Evolutionary conservation across 352 stramenopile species (phyloP).

Genomic region (Phytophthora hibernalis): DNA sequence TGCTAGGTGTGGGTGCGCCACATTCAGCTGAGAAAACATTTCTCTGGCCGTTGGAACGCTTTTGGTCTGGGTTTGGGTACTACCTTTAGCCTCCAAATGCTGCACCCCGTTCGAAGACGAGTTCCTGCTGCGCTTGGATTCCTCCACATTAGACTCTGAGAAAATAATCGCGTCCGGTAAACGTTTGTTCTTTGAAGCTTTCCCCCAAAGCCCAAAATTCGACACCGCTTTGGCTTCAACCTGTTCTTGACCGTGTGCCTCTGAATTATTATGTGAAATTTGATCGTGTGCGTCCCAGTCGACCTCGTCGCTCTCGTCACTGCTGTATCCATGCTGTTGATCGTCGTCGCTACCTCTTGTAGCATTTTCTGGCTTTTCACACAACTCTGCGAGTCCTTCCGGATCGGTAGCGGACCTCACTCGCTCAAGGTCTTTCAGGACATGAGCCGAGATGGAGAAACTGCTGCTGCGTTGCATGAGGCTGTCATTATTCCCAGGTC

Average conservation of each 20-base stretch:
- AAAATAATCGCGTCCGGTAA: constrained; percentile 65
- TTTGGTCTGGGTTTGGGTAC: constrained; percentile 13
- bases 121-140: constrained; percentile 6
- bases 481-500: constrained; percentile 26
- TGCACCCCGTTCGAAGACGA: constrained; percentile 13
- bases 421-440: constrained; percentile 57
- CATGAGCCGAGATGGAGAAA: constrained; percentile 65
- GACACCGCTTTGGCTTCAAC: constrained; percentile 44
- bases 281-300: constrained; percentile 30
- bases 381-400: constrained; percentile 22
- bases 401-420: constrained; percentile 32
- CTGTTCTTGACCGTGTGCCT: constrained; percentile 15
- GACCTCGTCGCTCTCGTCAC: constrained; percentile 34
- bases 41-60: constrained; percentile 33
- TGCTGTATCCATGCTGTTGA: constrained; percentile 31
- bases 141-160: constrained; percentile 16
- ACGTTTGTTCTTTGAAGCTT: constrained; percentile 46
- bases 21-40: constrained; percentile 48
- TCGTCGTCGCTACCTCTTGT: constrained; percentile 24
- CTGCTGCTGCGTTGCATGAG: constrained; percentile 56
- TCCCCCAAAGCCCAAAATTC: constrained; percentile 70
- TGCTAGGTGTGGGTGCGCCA: constrained; percentile 34
- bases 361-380: constrained; percentile 15
- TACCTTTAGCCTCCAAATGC: constrained; percentile 10
- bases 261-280: constrained; percentile 17